These are phyloP conservation scores for Rhodotorula mucilaginosa DNA, from an alignment of 1,284 basidiomycete species.

Conservation along the genomic window DNA sequence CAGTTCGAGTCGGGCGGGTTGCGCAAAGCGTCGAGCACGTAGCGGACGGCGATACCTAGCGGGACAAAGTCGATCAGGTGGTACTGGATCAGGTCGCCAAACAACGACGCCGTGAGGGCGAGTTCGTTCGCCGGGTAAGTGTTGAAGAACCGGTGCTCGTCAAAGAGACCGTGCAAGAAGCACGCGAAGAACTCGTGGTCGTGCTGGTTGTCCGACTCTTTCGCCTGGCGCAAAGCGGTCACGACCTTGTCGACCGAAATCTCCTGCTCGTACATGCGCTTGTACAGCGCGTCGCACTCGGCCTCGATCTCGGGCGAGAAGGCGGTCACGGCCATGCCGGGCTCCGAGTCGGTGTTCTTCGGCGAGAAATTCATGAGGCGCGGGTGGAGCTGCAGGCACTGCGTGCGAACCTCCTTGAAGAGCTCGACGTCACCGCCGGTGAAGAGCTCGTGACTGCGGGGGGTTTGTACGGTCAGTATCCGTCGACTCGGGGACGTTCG, in stretches of 20 bases:
- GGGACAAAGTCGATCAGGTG: constrained; percentile 93
- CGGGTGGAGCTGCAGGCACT: constrained; percentile 92
- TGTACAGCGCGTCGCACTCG: constrained; percentile 93
- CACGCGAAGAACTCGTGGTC: constrained; percentile 97
- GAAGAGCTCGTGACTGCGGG: constrained; percentile 54
- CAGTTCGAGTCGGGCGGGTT: constrained; percentile 86
- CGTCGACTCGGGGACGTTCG: too few species aligned
- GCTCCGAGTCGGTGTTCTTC: constrained; percentile 74
- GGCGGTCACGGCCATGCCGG: constrained; percentile 83
- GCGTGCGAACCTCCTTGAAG: constrained; percentile 87
- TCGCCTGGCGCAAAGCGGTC: constrained; percentile 76
- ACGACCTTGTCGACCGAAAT: constrained; percentile 94
- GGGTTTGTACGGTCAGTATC: constrained; percentile 14
- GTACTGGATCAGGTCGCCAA: constrained; percentile 92
- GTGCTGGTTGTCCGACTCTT: constrained; percentile 74
- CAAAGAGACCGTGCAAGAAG: constrained; percentile 98
- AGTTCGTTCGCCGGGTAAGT: constrained; percentile 92
- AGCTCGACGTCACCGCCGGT: constrained; percentile 72
- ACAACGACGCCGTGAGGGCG: constrained; percentile 92
- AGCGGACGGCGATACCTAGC: constrained; percentile 93
- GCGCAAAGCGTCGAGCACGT: constrained; percentile 89
- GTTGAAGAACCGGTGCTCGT: constrained; percentile 99
- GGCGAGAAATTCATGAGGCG: constrained; percentile 94
- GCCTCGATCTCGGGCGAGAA: constrained; percentile 86
- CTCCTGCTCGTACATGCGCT: constrained; percentile 92